These are phyloP conservation scores for Aspergillus diversus DNA, from an alignment of 495 filamentous ascomycete species.

Conservation along the genomic window DNA sequence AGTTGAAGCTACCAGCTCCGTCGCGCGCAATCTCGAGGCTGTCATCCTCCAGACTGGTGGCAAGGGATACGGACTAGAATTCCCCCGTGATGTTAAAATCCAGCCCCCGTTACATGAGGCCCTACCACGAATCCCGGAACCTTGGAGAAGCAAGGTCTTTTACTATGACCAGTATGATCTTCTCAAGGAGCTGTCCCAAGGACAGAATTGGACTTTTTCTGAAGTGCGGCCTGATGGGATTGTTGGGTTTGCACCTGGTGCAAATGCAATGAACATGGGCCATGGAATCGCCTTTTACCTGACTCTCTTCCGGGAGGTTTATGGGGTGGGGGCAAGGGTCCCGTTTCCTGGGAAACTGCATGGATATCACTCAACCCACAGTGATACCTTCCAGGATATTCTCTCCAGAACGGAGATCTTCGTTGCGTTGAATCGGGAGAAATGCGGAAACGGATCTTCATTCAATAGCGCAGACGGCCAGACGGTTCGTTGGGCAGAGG, in stretches of 20 bases:
- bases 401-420: conserved; percentile 42
- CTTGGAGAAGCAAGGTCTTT: conserved; percentile 41
- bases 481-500: conserved; percentile 32
- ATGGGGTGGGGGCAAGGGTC: conserved; percentile 16
- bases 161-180: conserved; percentile 48
- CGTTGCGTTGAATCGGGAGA: conserved; percentile 28
- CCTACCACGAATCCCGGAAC: conserved; percentile 42
- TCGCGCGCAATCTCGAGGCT: conserved; percentile 29
- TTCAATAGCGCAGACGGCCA: conserved; percentile 42
- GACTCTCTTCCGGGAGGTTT: neutral
- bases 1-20: conserved; percentile 23
- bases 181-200: conserved; percentile 32
- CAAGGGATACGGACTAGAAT: conserved; percentile 24
- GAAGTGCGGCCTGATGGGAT: conserved; percentile 48
- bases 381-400: conserved; percentile 40
- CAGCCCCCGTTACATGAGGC: conserved; percentile 39
- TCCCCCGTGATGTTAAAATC: conserved; percentile 31
- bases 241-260: conserved; percentile 27
- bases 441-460: conserved; percentile 20
- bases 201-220: conserved; percentile 40
- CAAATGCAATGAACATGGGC: conserved; percentile 21
- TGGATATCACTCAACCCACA: conserved; percentile 30
- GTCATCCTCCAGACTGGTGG: conserved; percentile 23
- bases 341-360: conserved; percentile 34
- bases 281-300: conserved; percentile 30